Base-by-base conservation (phyloP, 1,284 basidiomycete genomes). In the Ganoderma leucocontextum region DNA sequence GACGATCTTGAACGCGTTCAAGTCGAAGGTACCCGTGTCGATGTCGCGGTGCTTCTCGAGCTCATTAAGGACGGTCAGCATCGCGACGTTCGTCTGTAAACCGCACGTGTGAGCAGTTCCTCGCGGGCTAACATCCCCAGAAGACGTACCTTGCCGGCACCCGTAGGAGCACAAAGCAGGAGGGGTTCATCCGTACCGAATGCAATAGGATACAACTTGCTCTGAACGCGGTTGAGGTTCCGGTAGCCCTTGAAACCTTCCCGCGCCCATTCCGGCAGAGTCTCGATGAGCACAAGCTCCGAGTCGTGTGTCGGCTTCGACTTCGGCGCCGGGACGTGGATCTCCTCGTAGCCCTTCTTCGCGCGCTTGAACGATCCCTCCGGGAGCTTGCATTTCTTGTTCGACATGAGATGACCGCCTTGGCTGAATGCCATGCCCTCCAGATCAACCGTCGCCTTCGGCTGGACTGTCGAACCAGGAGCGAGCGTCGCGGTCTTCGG, bases 301-400 rank as follows among this genome's bases (percentile, higher is more conserved):
- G 90, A 89, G 1, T 91, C 87, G 9, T 83, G 83, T 0, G 87
- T 82, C 1, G 89, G 86, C 69, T 93, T 90, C 73, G 93, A 90
- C 82, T 96, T 96, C 3, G 97, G 97, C 2, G 95, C 93, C 0
- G 97, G 97, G 2, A 99, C 95, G 75, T 99, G 97, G 62, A 99
- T 98, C 81, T 99, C 98, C 80, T 99, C 98, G 80, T 96, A 99
- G 0, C 97, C 97, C 80, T 99, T 99, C 81, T 94, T 92, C 38
- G 94, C 90, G 39, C 97, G 92, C 83, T 99, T 99, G 89, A 99
- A 97, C 38, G 96, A 98, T 5, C 97, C 98, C 62, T 98, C 95
- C 0, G 97, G 98, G 6, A 99, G 90, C 77, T 97, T 98, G 81
- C 95, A 96, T 83, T 98, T 99, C 81, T 99, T 98, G 83, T 98